A percentile compares a stretch with the other conserved stretches of the same genome.
phyloP scores from a whole-genome alignment of 345 rosid species.

The Hypericum androsaemum region DNA sequence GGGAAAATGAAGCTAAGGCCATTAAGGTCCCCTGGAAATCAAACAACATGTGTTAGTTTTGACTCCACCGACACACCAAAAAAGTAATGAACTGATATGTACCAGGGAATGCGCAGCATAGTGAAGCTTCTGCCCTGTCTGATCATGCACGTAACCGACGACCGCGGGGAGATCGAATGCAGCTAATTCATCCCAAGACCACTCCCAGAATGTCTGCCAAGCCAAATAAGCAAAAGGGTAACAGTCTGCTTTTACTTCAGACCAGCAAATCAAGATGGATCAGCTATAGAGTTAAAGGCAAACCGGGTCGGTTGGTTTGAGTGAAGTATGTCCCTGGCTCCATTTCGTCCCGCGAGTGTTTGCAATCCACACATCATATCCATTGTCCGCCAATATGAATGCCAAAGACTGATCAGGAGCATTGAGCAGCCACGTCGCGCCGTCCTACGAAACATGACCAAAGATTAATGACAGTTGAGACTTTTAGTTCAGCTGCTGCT shows the following conservation, averaged over 20 bases:
- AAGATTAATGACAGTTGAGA: no score
- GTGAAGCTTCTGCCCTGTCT: conserved; percentile 36
- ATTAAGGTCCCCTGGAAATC: conserved; percentile 30
- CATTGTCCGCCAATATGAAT: conserved; percentile 40
- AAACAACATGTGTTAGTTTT: no score
- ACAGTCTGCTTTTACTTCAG: background rate
- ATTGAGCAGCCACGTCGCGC: conserved; percentile 29
- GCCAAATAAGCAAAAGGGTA: background rate
- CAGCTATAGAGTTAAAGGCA: background rate
- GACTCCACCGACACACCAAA: no score
- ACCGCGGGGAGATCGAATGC: conserved; percentile 46
- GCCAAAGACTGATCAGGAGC: conserved; percentile 37
- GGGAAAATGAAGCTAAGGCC: conserved; percentile 34
- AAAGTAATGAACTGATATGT: background rate
- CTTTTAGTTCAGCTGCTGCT: no score
- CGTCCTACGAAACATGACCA: conserved; percentile 27
- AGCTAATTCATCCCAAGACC: conserved; percentile 51
- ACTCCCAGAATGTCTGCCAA: conserved; percentile 39
- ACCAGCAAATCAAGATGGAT: background rate
- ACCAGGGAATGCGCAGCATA: conserved; percentile 48
- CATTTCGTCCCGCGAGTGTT: conserved; percentile 38
- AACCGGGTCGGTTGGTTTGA: conserved; percentile 22
- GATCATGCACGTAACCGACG: conserved; percentile 27
- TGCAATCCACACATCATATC: conserved; percentile 40
- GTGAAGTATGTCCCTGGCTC: conserved; percentile 31